Evolutionary conservation across 352 stramenopile species (phyloP).

Genomic region (Thraustochytrium sp.): DNA sequence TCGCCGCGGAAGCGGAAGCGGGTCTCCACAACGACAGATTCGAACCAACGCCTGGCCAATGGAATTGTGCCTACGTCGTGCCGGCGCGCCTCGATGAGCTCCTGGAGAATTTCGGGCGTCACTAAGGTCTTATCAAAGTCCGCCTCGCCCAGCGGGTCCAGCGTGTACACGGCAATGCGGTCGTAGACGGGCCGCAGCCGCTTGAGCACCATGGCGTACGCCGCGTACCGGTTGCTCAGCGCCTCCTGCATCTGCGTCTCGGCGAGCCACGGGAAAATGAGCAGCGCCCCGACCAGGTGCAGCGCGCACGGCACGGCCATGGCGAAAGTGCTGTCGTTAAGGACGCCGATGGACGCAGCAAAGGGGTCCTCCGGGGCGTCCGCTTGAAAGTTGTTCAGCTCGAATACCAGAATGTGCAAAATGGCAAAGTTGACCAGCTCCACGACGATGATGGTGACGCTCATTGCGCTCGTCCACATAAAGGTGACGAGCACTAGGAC

Average conservation of each 20-base stretch:
- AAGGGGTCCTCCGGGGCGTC: background rate
- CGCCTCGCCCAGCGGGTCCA: background rate
- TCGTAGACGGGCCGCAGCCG: background rate
- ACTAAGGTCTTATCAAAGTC: background rate
- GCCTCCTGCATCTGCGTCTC: background rate
- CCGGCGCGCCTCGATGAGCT: background rate
- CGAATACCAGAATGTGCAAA: background rate
- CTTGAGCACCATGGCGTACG: background rate
- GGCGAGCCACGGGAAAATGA: slow-evolving; percentile 27
- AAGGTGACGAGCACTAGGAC: background rate
- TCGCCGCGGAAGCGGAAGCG: background rate
- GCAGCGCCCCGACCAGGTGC: background rate
- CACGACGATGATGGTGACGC: background rate
- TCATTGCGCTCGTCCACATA: background rate
- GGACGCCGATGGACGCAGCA: background rate
- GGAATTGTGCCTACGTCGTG: background rate
- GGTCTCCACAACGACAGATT: background rate
- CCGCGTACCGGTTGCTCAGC: background rate
- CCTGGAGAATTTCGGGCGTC: background rate
- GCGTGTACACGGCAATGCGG: background rate
- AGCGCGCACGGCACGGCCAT: background rate
- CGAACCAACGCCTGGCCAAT: background rate
- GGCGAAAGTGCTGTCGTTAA: background rate
- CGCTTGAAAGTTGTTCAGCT: background rate
- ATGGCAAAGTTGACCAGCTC: background rate